phyloP scores from a whole-genome alignment of 2,329 filamentous ascomycete genomes.

The Fusarium miscanthi region DNA sequence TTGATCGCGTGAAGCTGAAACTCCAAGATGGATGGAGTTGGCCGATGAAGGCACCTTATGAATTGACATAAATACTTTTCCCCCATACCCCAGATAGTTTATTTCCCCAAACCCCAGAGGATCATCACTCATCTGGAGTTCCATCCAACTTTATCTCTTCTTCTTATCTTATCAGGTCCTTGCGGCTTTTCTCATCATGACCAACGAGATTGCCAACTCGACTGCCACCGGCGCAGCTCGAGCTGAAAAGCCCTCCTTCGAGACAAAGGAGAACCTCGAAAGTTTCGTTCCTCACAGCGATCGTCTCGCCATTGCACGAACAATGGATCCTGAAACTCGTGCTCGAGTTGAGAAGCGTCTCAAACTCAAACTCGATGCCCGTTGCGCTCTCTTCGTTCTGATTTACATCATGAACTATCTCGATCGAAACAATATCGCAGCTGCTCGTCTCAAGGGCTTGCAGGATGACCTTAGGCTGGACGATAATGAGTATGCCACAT shows the following conservation, averaged over 20 bases:
- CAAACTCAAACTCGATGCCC: constrained; percentile 76
- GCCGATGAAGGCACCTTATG: background rate
- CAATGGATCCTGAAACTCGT: constrained; percentile 6
- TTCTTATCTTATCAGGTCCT: background rate
- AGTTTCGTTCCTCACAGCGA: background rate
- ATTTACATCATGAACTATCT: constrained; percentile 82
- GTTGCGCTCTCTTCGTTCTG: constrained; percentile 75
- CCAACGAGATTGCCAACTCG: constrained; percentile 12
- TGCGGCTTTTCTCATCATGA: background rate
- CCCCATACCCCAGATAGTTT: constrained; percentile 20
- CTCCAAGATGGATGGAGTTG: background rate
- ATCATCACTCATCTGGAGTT: constrained; percentile 1
- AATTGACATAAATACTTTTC: constrained; percentile 13
- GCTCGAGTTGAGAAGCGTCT: constrained; percentile 69
- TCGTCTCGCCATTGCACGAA: background rate
- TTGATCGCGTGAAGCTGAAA: constrained; percentile 2
- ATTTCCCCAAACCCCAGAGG: background rate
- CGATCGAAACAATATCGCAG: constrained; percentile 75
- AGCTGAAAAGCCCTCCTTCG: constrained; percentile 3
- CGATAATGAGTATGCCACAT: constrained; percentile 71
- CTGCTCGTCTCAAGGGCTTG: constrained; percentile 72
- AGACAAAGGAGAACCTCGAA: constrained; percentile 1
- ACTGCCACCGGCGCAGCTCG: background rate
- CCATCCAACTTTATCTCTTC: background rate
- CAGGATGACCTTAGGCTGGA: constrained; percentile 68